Evolutionary conservation across 2,329 filamentous ascomycete species (phyloP).

Genomic region (Trichothecium sympodiale): DNA sequence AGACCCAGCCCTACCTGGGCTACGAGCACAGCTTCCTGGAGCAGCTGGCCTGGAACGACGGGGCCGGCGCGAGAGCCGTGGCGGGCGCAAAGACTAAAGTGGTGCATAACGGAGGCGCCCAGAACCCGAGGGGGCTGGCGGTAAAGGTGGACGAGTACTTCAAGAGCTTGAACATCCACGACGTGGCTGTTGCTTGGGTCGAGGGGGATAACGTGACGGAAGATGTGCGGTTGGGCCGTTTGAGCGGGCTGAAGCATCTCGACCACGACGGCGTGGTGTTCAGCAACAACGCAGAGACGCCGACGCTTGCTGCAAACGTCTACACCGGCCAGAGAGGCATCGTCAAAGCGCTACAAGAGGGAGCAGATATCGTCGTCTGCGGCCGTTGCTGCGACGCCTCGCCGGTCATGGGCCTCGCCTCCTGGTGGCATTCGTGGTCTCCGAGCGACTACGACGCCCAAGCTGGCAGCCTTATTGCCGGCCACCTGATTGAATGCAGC

Average conservation of each 20-base stretch:
- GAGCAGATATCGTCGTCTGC: slow-evolving; percentile 32
- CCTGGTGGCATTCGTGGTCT: slow-evolving; percentile 40
- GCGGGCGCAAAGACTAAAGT: slow-evolving; percentile 18
- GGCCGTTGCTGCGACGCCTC: slow-evolving; percentile 32
- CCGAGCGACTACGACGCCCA: slow-evolving; percentile 31
- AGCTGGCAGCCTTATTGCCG: slow-evolving; percentile 34
- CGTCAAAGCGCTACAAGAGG: slow-evolving; percentile 21
- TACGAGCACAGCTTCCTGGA: slow-evolving; percentile 23
- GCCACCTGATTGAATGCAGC: slow-evolving; percentile 39
- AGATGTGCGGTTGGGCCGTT: slow-evolving; percentile 6
- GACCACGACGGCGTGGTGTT: slow-evolving; percentile 7
- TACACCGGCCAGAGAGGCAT: slow-evolving; percentile 30
- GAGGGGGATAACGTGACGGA: slow-evolving; percentile 21
- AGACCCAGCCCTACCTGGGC: slow-evolving; percentile 15
- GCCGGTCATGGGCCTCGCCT: slow-evolving; percentile 39
- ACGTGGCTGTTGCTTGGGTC: slow-evolving; percentile 20
- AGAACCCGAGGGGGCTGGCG: slow-evolving; percentile 17
- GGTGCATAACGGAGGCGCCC: slow-evolving; percentile 22
- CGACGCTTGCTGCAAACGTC: slow-evolving; percentile 30
- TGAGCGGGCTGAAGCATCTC: slow-evolving; percentile 10
- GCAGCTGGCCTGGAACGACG: slow-evolving; percentile 26
- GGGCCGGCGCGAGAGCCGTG: slow-evolving; percentile 15
- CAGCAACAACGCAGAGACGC: neutral
- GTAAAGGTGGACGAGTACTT: slow-evolving; percentile 14
- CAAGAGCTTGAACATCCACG: slow-evolving; percentile 8